Conservation (phyloP, 2,329 filamentous ascomycete species). For the Penicillium aurantiogriseum region DNA sequence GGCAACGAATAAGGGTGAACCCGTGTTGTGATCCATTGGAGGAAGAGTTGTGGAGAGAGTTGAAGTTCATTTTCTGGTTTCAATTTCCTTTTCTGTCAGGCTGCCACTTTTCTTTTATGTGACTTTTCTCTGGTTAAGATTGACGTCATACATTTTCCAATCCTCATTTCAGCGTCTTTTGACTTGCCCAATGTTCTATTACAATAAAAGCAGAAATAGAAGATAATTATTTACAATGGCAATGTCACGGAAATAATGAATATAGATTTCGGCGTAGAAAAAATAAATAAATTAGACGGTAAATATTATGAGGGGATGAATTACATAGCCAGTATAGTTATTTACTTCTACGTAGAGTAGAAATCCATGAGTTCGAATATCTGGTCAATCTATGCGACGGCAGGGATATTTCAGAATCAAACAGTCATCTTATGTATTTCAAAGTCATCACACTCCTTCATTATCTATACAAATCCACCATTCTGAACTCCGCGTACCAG, state of each 20-base stretch:
- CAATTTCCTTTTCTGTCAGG: not conserved
- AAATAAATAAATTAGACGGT: not conserved
- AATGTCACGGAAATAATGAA: not conserved
- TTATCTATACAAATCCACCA: not conserved
- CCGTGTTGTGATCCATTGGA: not conserved
- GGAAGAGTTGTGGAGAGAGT: not conserved
- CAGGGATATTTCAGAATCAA: too few relatives aligned
- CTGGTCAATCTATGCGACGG: not conserved
- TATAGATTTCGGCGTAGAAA: too few relatives aligned
- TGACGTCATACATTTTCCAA: not conserved
- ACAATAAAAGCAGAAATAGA: not conserved
- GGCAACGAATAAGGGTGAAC: slow-evolving; percentile 26
- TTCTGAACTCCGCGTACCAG: not conserved
- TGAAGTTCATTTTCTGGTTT: not conserved
- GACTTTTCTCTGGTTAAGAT: not conserved
- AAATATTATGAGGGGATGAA: too few relatives aligned
- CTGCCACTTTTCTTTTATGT: not conserved
- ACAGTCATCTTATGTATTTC: too few relatives aligned
- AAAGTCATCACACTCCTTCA: not conserved
- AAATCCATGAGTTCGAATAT: not conserved
- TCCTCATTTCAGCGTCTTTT: not conserved
- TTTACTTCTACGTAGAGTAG: too few relatives aligned
- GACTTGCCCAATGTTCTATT: not conserved
- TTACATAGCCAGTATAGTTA: too few relatives aligned
- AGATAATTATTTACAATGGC: not conserved